Base-by-base conservation (phyloP, 257 asterid species). In the Leonotis leonurus region DNA sequence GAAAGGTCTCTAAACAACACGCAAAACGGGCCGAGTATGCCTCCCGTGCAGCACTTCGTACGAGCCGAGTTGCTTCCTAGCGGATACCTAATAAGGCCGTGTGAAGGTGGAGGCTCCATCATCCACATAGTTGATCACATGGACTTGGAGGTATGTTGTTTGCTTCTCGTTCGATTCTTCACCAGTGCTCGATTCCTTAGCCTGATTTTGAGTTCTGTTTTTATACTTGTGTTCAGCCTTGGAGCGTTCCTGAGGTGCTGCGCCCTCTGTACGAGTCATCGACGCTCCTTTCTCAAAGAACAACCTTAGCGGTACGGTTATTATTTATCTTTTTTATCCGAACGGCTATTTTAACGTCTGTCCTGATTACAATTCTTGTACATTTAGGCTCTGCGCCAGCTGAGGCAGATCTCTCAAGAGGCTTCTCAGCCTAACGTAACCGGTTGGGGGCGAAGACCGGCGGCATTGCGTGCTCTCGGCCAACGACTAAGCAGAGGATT, bases 401-500 rank as follows among this genome's bases (percentile, higher is more conserved):
- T 93, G 73, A 89, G 96, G 79, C 97, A 89, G 75, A 87, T 93
- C 27, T 80, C 96, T 6, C 97, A 81, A 73, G 99, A 93, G 72
- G 74, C 81, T 64, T 77, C 96, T 14, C 97, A 93, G 81, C 94
- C 96, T 29, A 79, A 68, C 37, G 91, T 85, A 39, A 69, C 82
- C 1, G 95, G 94, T 44, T 93, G 97, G 97, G 96, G 96, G 58
- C 70, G 97, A 83, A 70, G 99, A 50, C 99, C 99, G 10, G 94
- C 96, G 16, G 97, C 96, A 30, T 71, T 93, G 70, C 89, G 97
- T 18, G 94, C 97, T 43, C 90, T 89, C n/a, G 78, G 92, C 50
- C 99, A 85, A 76, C 85, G 96, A 87, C 71, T 93, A 74, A 93
- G 95, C 94, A 93, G 99, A 81, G 94, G 99, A 33, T 93, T 93